A percentile compares a stretch with the other conserved stretches of the same genome.
phyloP scores from a whole-genome alignment of 352 stramenopile genomes.

The Phytopythium oedochilum region DNA sequence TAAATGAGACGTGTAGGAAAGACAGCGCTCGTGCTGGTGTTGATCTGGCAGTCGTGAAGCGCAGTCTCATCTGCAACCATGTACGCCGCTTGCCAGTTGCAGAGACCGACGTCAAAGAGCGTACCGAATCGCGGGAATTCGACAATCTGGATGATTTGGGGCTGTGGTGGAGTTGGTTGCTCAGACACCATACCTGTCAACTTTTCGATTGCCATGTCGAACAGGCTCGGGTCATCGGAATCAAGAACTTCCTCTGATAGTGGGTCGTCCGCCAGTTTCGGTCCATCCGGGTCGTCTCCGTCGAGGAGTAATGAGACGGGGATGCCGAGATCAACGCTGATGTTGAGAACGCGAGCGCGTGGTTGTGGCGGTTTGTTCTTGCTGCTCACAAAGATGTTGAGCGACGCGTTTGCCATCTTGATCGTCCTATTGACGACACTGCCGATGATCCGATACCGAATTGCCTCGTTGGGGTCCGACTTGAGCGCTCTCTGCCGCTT shows the following conservation, averaged over 20 bases:
- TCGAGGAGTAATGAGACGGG: constrained; percentile 30
- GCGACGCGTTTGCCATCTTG: constrained; percentile 12
- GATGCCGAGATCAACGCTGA: constrained; percentile 14
- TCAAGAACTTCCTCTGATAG: neutral
- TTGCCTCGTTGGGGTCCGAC: constrained; percentile 22
- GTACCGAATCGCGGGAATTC: constrained; percentile 44
- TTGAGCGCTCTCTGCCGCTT: neutral
- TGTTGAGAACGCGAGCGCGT: constrained; percentile 8
- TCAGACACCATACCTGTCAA: neutral
- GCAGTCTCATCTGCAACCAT: neutral
- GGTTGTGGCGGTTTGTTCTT: constrained; percentile 39
- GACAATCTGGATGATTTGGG: constrained; percentile 33
- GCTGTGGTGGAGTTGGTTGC: neutral
- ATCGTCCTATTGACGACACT: constrained; percentile 22
- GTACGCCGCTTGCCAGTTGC: constrained; percentile 6
- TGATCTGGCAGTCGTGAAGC: constrained; percentile 27
- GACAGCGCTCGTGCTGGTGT: constrained; percentile 11
- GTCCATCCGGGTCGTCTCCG: constrained; percentile 34
- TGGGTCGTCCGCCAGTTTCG: neutral
- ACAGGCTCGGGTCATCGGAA: neutral
- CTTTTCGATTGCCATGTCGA: neutral
- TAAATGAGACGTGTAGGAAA: constrained; percentile 56
- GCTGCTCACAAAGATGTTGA: constrained; percentile 55
- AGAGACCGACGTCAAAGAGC: constrained; percentile 32
- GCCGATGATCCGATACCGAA: constrained; percentile 28